Conservation (phyloP, 345 rosid genomes). For the Bruguiera parviflora region DNA sequence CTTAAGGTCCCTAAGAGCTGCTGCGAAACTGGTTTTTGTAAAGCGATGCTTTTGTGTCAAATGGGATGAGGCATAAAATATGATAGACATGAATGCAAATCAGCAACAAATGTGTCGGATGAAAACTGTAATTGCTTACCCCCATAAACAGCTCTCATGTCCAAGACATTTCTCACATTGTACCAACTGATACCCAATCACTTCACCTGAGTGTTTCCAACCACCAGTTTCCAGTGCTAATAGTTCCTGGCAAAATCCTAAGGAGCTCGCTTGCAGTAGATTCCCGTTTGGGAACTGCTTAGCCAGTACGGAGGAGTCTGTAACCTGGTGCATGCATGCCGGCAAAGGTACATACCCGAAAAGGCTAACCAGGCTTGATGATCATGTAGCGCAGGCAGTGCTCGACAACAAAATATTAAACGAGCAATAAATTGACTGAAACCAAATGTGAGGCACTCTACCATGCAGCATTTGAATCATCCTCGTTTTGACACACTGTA, state of each 20-base stretch:
- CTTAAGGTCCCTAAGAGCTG: slow-evolving; percentile 67
- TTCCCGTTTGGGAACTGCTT: slow-evolving; percentile 85
- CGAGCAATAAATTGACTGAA: no score
- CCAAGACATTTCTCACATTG: slow-evolving; percentile 83
- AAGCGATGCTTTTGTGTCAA: neutral
- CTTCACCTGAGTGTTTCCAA: slow-evolving; percentile 58
- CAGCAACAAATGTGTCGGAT: neutral
- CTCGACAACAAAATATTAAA: no score
- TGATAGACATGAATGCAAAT: neutral
- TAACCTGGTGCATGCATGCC: slow-evolving; percentile 73
- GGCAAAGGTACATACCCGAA: slow-evolving; percentile 86
- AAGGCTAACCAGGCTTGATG: slow-evolving; percentile 48
- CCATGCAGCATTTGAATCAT: slow-evolving; percentile 67
- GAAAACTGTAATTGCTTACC: slow-evolving; percentile 34
- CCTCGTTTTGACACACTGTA: slow-evolving; percentile 67
- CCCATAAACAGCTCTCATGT: slow-evolving; percentile 96
- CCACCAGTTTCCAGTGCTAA: slow-evolving; percentile 76
- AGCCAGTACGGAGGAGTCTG: slow-evolving; percentile 76
- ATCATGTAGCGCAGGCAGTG: no score
- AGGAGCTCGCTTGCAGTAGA: slow-evolving; percentile 86
- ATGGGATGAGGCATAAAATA: neutral
- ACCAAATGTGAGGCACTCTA: no score
- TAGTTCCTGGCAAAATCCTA: slow-evolving; percentile 67
- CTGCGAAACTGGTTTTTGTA: slow-evolving; percentile 59
- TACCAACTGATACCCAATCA: slow-evolving; percentile 82